A percentile compares a stretch with the other conserved stretches of the same genome.
These are phyloP conservation scores for Asterochloris erici DNA, from an alignment of 139 green algal species.

Conservation along the genomic window DNA sequence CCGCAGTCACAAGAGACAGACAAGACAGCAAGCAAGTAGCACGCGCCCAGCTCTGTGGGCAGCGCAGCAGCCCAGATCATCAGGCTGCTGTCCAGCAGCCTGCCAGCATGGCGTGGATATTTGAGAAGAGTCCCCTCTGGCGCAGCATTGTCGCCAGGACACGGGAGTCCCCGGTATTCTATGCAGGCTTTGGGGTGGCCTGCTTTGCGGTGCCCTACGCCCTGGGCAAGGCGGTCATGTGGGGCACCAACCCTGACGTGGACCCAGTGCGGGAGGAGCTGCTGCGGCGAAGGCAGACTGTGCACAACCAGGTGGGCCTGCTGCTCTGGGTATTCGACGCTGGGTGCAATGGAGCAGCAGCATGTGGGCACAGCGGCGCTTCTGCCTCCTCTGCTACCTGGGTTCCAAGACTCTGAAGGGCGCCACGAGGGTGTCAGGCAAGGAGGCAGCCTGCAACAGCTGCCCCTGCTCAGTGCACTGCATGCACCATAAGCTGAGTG, in stretches of 20 bases:
- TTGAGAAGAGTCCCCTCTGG: constrained; percentile 28
- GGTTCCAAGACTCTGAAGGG: no score
- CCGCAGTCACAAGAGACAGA: constrained; percentile 1
- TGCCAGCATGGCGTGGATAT: constrained; percentile 31
- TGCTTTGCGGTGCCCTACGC: constrained; percentile 14
- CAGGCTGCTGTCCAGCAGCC: neutral
- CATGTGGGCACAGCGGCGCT: no score
- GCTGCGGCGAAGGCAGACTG: constrained; percentile 3
- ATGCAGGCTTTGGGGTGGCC: constrained; percentile 11
- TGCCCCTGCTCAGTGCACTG: neutral
- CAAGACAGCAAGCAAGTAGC: neutral
- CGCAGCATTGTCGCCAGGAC: constrained; percentile 31
- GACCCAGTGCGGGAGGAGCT: constrained; percentile 4
- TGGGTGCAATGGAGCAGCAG: no score
- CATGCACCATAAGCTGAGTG: neutral
- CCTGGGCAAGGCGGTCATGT: constrained; percentile 22
- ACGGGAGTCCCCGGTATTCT: constrained; percentile 17
- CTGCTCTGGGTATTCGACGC: neutral
- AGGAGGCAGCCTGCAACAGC: neutral
- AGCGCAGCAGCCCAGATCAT: neutral
- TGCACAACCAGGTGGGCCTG: constrained; percentile 16
- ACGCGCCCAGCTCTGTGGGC: neutral
- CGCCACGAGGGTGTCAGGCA: no score
- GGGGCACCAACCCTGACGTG: constrained; percentile 18
- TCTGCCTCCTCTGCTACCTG: no score